Evolutionary conservation across 2,329 filamentous ascomycete genomes (phyloP), one percentile per base, ranked within the genome.

Genomic region (Alternaria sp.): DNA sequence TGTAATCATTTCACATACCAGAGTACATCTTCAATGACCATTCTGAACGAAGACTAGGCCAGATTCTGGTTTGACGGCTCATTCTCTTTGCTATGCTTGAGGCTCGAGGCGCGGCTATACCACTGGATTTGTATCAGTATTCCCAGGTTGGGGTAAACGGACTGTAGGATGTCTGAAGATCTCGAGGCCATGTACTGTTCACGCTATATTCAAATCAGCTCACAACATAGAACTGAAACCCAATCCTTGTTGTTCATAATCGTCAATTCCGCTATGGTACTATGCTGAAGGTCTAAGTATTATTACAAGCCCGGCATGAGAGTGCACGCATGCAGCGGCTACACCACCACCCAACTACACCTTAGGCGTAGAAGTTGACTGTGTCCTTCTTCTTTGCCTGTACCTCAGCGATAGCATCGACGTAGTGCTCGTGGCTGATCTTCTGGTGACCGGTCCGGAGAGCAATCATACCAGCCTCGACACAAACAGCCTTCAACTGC

Each of bases 401-500:
- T 17, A 99, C 96, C 83, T 99, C 96, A 40, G 93, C 88, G 81
- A 99, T 98, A 65, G 96, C 96, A 85, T 99, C 96, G 54, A 99
- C 96, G 78, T 98, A 99, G 82, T 99, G 93, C 85, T 99, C 96
- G 80, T 99, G 96, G 63, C 91, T 92, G 77, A 99, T 96, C 87
- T 97, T 97, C 83, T 91, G 93, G 86, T 97, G 94, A 65, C 96
- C 96, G 80, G 91, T 93, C 72, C 96, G 89, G 77, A 99, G 85
- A 26, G 96, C 96, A 83, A 99, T 99, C 96, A 99, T 99, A 79
- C 96, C 96, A 55, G 96, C 96, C 84, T 99, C 96, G 25, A 99
- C 96, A 81, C 96, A 99, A 21, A 99, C 96, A 46, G 96, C 96
- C 87, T 99, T 99, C 73, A 99, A 84, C 89, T 97, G 95, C 64